phyloP scores from a whole-genome alignment of 305 asterid genomes.

The Ilex paraguariensis region DNA sequence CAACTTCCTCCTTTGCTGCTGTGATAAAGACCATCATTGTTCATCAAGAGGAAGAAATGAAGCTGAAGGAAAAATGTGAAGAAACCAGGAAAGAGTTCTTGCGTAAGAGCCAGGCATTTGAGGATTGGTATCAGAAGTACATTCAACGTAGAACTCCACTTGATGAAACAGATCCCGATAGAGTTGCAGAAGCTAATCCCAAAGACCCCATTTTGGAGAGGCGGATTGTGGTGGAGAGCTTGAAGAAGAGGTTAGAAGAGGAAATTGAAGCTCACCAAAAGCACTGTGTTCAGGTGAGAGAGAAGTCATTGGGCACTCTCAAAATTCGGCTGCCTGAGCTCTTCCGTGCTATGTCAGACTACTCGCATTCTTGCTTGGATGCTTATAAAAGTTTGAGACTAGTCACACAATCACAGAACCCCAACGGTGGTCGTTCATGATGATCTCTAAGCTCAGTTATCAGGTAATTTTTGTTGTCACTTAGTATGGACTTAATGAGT shows the following conservation, averaged over 20 bases:
- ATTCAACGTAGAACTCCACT: slow-evolving; percentile 39
- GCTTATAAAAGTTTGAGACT: slow-evolving; percentile 58
- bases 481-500: too few species aligned
- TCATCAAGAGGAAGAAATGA: slow-evolving; percentile 91
- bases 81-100: slow-evolving; percentile 71
- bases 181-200: slow-evolving; percentile 25
- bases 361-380: slow-evolving; percentile 52
- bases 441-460: neutral
- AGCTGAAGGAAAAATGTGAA: slow-evolving; percentile 77
- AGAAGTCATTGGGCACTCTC: slow-evolving; percentile 69
- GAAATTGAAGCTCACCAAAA: slow-evolving; percentile 73
- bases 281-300: slow-evolving; percentile 80
- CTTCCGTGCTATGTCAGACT: slow-evolving; percentile 72
- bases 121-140: slow-evolving; percentile 83
- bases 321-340: slow-evolving; percentile 84
- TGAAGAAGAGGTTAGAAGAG: slow-evolving; percentile 68
- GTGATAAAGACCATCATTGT: slow-evolving; percentile 68
- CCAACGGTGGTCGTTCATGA: slow-evolving; percentile 27
- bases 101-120: slow-evolving; percentile 67
- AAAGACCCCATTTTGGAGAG: slow-evolving; percentile 63
- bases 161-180: slow-evolving; percentile 36
- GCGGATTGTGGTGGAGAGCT: slow-evolving; percentile 60
- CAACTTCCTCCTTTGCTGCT: slow-evolving; percentile 70
- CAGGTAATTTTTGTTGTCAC: neutral
- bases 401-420: slow-evolving; percentile 37